phyloP scores from a whole-genome alignment of 306 rosid genomes.

The Vigna mungo region DNA sequence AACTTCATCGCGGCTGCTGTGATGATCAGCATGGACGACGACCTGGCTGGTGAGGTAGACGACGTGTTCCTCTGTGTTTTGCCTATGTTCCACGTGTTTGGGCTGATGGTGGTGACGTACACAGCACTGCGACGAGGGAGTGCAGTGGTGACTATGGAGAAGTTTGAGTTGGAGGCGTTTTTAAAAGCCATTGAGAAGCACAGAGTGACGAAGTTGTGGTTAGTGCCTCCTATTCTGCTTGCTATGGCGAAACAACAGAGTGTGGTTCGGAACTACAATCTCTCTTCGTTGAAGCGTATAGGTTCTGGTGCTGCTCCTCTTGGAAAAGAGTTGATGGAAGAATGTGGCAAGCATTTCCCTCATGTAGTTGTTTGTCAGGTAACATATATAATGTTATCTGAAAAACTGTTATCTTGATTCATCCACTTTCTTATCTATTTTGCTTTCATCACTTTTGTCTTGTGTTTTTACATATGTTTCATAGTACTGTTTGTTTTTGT shows the following conservation, averaged over 20 bases:
- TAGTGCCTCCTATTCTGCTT: conserved; percentile 83
- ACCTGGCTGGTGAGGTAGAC: conserved; percentile 37
- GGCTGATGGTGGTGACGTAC: conserved; percentile 52
- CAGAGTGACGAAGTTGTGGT: conserved; percentile 72
- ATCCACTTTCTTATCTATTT: too few relatives aligned
- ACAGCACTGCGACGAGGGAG: conserved; percentile 68
- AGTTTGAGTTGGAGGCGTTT: conserved; percentile 61
- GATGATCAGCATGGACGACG: conserved; percentile 67
- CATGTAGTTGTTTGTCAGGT: conserved; percentile 64
- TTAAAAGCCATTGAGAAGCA: conserved; percentile 64
- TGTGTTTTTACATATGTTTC: too few relatives aligned
- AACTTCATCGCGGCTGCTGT: conserved; percentile 67
- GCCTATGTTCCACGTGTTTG: conserved; percentile 86
- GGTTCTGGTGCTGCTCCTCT: conserved; percentile 93
- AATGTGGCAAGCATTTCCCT: conserved; percentile 62
- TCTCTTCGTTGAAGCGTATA: conserved; percentile 70
- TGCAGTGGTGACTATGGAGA: conserved; percentile 59
- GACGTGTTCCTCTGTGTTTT: conserved; percentile 63
- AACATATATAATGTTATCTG: not conserved
- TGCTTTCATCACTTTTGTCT: too few relatives aligned
- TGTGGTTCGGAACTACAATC: conserved; percentile 60
- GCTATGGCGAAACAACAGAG: conserved; percentile 76
- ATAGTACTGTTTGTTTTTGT: not conserved
- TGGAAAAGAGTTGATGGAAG: conserved; percentile 85
- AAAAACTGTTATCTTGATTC: too few relatives aligned